Evolutionary conservation across 148 eudicot species (phyloP).

Genomic region (Cornus florida): DNA sequence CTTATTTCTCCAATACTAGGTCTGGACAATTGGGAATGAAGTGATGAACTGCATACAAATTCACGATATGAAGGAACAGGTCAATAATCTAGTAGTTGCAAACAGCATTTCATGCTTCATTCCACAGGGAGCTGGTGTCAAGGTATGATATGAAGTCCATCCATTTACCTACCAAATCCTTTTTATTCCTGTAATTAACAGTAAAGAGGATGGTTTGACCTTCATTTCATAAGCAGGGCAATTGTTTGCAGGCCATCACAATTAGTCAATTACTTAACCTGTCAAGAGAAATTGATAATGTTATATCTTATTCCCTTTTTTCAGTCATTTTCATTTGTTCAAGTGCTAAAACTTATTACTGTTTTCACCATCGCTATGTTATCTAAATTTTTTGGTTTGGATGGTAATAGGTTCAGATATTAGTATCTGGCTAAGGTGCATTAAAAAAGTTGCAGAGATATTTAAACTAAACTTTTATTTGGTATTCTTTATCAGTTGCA

Average conservation of each 20-base stretch:
- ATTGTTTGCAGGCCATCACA: not conserved
- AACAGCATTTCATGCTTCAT: conserved; percentile 45
- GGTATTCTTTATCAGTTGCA: conserved; percentile 32
- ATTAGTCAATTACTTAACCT: not conserved
- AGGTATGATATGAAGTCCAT: conserved; percentile 22
- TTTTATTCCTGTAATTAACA: not conserved
- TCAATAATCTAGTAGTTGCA: conserved; percentile 40
- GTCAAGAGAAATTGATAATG: not conserved
- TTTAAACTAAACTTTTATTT: conserved; percentile 1
- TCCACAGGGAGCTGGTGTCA: conserved; percentile 54
- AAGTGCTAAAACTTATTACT: not conserved
- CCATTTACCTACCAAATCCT: not conserved
- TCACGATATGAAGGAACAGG: conserved; percentile 54
- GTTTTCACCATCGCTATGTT: not conserved
- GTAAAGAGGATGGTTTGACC: not conserved
- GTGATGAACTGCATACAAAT: conserved; percentile 39
- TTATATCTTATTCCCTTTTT: not conserved
- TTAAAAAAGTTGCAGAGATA: not conserved
- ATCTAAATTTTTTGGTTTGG: too few species aligned
- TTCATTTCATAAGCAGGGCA: not conserved
- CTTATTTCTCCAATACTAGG: conserved; percentile 24
- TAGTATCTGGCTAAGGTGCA: not conserved
- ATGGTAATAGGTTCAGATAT: too few species aligned
- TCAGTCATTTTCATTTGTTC: not conserved
- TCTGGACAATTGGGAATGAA: conserved; percentile 38